phyloP scores from a whole-genome alignment of 2,329 filamentous ascomycete genomes.

The Nothophaeocryptopus gaeumannii region DNA sequence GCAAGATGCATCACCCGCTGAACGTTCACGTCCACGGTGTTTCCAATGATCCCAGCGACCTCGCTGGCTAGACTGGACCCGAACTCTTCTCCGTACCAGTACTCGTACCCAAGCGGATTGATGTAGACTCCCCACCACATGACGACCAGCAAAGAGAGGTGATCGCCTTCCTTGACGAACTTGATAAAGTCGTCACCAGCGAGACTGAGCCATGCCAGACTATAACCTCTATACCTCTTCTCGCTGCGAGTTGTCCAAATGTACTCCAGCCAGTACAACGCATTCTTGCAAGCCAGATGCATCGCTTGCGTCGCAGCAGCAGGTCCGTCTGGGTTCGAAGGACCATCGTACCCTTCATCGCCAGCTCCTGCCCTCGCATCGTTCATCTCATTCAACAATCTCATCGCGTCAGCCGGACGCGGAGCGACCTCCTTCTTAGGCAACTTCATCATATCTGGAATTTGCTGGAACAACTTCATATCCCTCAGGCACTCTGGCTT shows the following conservation, averaged over 20 bases:
- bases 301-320: not conserved
- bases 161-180: slow-evolving; percentile 13
- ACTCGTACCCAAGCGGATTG: slow-evolving; percentile 8
- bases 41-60: slow-evolving; percentile 3
- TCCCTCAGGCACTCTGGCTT: slow-evolving; percentile 10
- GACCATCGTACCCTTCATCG: not conserved
- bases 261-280: slow-evolving; percentile 13
- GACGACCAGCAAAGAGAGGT: slow-evolving; percentile 9
- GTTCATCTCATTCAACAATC: slow-evolving; percentile 5
- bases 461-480: slow-evolving; percentile 4
- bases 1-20: slow-evolving; percentile 2
- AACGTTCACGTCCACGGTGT: not conserved
- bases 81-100: slow-evolving; percentile 18
- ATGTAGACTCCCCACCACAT: slow-evolving; percentile 19
- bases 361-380: not conserved
- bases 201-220: slow-evolving; percentile 11
- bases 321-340: not conserved
- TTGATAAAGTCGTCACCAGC: slow-evolving; percentile 13
- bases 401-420: not conserved
- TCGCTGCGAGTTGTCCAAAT: slow-evolving; percentile 9
- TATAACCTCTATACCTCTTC: slow-evolving; percentile 5
- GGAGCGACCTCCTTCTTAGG: slow-evolving; percentile 1
- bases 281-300: slow-evolving; percentile 15
- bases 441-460: slow-evolving; percentile 12
- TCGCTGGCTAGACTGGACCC: slow-evolving; percentile 8